Base-by-base conservation (phyloP, 1,284 basidiomycete genomes). In the Cryptococcus deneoformans region DNA sequence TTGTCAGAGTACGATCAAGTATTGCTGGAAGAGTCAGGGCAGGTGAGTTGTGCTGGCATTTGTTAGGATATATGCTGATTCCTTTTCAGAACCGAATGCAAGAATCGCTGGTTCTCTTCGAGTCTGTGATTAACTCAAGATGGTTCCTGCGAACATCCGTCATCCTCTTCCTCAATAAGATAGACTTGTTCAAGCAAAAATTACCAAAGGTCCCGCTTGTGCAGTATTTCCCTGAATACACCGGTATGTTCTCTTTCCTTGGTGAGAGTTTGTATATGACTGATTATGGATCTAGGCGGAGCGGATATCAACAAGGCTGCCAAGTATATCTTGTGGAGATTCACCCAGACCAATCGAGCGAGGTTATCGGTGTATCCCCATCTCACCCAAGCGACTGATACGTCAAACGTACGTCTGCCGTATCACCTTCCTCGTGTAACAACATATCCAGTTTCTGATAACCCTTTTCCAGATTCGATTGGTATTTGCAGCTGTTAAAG, bases 321-420 rank as follows among this genome's bases (percentile, higher is more conserved):
- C 3, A 98, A 97, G 74, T 99, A 95, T 72, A 96, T 98, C 60
- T 80, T 99, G 24, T 98, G 94, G 95, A 82, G 91, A 64, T 98
- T 97, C 67, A 96, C 94, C 80, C 92, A 96, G 77, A 89, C 90
- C 46, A 99, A 99, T 72, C 81, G 92, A 35, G 91, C 91, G 38
- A 80, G 88, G 54, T 76, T 96, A 60, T 90, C 87, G 58, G 88
- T 96, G 11, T 96, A 96, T 77, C 92, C 92, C 1, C 92, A 96
- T 70, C 63, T 84, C 58, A 84, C 83, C n/a, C 82, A 84, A 62
- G 83, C 83, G 12, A 84, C 82, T 1, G 83, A 84, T 69, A 84
- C 83, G 14, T 79, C 77, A 46, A 84, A 84, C 59, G 92, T 92
- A 71, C 61, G 89, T 85, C 35, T 14, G 8, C 34, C 3, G 5